phyloP scores from a whole-genome alignment of 2,329 filamentous ascomycete genomes.

The Sordariomycetes sp. region DNA sequence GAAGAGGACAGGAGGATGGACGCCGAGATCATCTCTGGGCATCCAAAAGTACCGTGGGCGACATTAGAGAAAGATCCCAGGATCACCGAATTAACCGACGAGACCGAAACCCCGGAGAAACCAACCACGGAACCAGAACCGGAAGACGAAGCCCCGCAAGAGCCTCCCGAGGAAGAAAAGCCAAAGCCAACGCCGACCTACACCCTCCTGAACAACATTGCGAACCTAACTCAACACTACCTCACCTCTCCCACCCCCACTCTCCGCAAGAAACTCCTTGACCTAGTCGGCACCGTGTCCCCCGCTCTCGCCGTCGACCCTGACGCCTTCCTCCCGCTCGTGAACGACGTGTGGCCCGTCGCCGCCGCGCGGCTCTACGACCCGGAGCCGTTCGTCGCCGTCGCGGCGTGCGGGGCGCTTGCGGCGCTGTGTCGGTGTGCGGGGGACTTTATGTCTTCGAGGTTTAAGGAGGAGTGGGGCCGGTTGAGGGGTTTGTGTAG shows the following conservation, averaged over 20 bases:
- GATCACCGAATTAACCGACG: constrained; percentile 7
- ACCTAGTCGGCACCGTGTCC: constrained; percentile 60
- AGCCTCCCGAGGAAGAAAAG: constrained; percentile 20
- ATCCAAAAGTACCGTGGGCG: constrained; percentile 21
- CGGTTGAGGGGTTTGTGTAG: constrained; percentile 20
- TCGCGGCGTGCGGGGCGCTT: constrained; percentile 58
- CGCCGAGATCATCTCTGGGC: constrained; percentile 12
- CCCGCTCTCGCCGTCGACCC: constrained; percentile 64
- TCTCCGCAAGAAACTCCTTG: constrained; percentile 65
- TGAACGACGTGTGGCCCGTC: constrained; percentile 86
- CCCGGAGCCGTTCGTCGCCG: constrained; percentile 51
- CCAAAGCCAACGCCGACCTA: constrained; percentile 67
- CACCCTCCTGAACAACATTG: constrained; percentile 67
- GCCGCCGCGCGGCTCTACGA: constrained; percentile 56
- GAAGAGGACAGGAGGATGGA: constrained; percentile 21
- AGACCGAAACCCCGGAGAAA: constrained; percentile 12
- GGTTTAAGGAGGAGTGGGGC: constrained; percentile 59
- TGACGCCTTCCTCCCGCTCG: constrained; percentile 72
- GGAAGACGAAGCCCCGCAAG: constrained; percentile 20
- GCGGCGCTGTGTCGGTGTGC: constrained; percentile 55
- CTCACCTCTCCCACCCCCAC: constrained; percentile 72
- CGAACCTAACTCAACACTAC: constrained; percentile 77
- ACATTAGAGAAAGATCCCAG: constrained; percentile 3
- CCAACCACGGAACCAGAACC: not conserved
- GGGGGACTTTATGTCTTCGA: constrained; percentile 66